Base-by-base conservation (phyloP, 106 monocot species). In the Narthecium ossifragum region DNA sequence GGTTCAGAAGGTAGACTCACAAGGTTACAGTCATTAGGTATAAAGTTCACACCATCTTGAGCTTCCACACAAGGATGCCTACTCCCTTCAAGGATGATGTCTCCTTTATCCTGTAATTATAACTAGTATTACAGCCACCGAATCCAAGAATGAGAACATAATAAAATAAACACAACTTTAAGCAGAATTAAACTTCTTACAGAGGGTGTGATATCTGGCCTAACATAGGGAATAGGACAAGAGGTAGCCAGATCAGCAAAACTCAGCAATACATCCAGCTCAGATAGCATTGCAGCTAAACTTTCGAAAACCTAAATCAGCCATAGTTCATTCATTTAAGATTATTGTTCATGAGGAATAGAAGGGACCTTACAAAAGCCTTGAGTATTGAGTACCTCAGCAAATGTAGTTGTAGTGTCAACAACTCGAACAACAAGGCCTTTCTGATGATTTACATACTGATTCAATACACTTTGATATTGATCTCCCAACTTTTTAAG, bases 1-100 rank as follows among this genome's bases (percentile, higher is more conserved):
- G n/a, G 22, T 28, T 66, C 55, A 33, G 37, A n/a, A 24, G 51
- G 33, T 26, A 14, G 48, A 78, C 90, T 78, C 57, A 96, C 96
- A 34, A 96, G 83, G 66, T 72, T 71, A 67, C 96, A 96, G 57
- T 96, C 86, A 74, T 96, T 96, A 45, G 96, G 86, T 64, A 96
- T 96, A 78, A 96, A 96, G 70, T 87, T 90, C 39, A 96, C 84
- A 64, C 75, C 80, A 71, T 96, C 96, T 47, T 96, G 96, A 62
- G 96, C 90, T 71, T 96, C 96, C 29, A 96, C 86, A 79, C 96
- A 96, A 38, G 96, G 96, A 73, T 96, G 96, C 40, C 96, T 80
- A 30, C 96, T 79, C 27, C 90, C 96, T 87, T 90, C 78, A 69
- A 96, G 68, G 61, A 90, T 67, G 55, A 96, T 90, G 66, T 96